Evolutionary conservation across 2,329 filamentous ascomycete species (phyloP).

Genomic region (Drechslerella stenobrocha): DNA sequence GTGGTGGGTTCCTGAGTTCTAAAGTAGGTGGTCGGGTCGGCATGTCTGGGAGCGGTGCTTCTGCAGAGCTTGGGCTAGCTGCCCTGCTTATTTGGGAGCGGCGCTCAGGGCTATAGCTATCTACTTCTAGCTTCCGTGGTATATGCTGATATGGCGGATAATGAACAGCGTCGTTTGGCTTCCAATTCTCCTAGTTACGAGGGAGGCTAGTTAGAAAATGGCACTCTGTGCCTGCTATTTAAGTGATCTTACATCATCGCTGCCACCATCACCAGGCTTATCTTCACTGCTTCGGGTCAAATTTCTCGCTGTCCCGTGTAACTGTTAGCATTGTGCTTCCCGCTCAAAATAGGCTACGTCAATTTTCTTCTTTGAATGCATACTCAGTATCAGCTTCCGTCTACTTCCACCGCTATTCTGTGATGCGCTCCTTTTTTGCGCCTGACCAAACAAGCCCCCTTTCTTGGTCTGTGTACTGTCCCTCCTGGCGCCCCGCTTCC

Average conservation of each 20-base stretch:
- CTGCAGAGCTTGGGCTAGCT: slow-evolving; percentile 40
- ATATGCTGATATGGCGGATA: slow-evolving; percentile 45
- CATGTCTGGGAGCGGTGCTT: slow-evolving; percentile 36
- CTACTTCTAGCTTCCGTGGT: slow-evolving; percentile 26
- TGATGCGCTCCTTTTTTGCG: slow-evolving; percentile 26
- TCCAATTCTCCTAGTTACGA: slow-evolving; percentile 30
- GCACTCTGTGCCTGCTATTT: too few species aligned
- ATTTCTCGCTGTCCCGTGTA: slow-evolving; percentile 4
- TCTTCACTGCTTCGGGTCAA: slow-evolving; percentile 21
- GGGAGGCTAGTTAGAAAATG: too few species aligned
- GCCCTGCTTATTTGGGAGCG: slow-evolving; percentile 23
- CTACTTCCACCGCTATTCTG: slow-evolving; percentile 38
- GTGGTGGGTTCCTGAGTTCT: slow-evolving; percentile 22
- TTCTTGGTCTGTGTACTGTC: slow-evolving; percentile 2
- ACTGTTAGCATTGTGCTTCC: neutral
- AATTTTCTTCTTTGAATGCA: neutral
- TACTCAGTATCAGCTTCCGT: slow-evolving; percentile 24
- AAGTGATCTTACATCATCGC: slow-evolving; percentile 37
- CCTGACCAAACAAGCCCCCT: slow-evolving; percentile 12
- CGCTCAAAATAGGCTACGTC: neutral
- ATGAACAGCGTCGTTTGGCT: slow-evolving; percentile 27
- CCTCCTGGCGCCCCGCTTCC: slow-evolving; percentile 11
- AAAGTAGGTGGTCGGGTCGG: slow-evolving; percentile 35
- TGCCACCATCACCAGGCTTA: neutral
- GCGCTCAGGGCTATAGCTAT: slow-evolving; percentile 6